phyloP scores from a whole-genome alignment of 164 flowering plant species.

The Piper longum region DNA sequence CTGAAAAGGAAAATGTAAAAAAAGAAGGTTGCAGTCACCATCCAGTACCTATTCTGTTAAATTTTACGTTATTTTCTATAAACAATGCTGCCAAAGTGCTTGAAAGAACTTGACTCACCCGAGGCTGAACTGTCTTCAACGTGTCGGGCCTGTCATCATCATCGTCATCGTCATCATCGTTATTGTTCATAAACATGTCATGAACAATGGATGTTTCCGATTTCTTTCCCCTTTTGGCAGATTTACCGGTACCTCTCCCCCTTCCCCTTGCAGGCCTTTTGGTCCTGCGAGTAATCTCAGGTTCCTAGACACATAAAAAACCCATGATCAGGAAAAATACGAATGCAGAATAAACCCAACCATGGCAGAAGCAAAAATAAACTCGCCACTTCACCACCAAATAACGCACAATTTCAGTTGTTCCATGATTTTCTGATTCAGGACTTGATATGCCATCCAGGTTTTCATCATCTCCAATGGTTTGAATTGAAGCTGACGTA shows the following conservation, averaged over 20 bases:
- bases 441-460: conserved; percentile 66
- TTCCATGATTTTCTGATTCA: conserved; percentile 30
- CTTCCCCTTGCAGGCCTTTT: conserved; percentile 83
- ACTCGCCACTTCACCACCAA: conserved; percentile 28
- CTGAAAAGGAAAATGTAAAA: too few relatives aligned
- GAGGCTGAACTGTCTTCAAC: conserved; percentile 55
- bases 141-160: conserved; percentile 45
- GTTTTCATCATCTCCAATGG: conserved; percentile 45
- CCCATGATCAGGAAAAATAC: too few relatives aligned
- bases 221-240: conserved; percentile 72
- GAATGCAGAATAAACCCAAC: background rate
- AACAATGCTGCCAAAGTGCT: background rate
- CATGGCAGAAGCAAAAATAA: background rate
- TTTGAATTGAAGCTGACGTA: conserved; percentile 44
- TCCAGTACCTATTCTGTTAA: too few relatives aligned
- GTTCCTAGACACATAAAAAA: conserved; percentile 31
- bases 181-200: conserved; percentile 38
- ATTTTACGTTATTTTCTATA: too few relatives aligned
- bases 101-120: conserved; percentile 30
- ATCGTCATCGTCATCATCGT: conserved; percentile 65
- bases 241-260: conserved; percentile 47
- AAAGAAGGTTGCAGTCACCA: too few relatives aligned
- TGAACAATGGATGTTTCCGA: conserved; percentile 48
- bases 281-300: conserved; percentile 42
- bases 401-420: conserved; percentile 41